Percentiles rank a stretch among this genome's conserved stretches.
Evolutionary conservation across 2,329 filamentous ascomycete species (phyloP).

Genomic region (Penicillium glabrum): DNA sequence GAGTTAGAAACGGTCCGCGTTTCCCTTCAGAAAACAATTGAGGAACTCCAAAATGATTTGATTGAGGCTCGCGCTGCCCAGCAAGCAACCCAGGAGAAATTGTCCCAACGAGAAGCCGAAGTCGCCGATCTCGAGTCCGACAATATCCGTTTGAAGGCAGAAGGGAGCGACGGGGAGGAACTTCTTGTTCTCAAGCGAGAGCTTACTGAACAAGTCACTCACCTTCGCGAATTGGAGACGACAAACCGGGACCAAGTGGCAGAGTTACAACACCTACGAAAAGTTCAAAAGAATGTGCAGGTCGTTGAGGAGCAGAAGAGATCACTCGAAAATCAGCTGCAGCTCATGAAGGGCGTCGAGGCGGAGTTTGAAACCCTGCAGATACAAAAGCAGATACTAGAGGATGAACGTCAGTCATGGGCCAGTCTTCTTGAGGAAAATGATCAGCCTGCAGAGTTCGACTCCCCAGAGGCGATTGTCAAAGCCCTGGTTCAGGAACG

Average conservation of each 20-base stretch:
- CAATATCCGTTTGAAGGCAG: constrained; percentile 77
- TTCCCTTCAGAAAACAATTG: constrained; percentile 56
- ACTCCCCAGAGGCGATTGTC: constrained; percentile 84
- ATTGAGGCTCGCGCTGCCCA: constrained; percentile 59
- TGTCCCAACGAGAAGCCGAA: constrained; percentile 68
- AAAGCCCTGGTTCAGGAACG: constrained; percentile 80
- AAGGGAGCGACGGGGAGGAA: constrained; percentile 82
- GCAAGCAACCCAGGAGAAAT: constrained; percentile 62
- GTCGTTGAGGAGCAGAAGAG: constrained; percentile 95
- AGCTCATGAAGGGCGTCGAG: constrained; percentile 71
- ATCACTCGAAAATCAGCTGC: constrained; percentile 72
- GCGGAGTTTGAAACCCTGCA: constrained; percentile 75
- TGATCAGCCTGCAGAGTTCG: constrained; percentile 67
- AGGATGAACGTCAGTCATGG: constrained; percentile 88
- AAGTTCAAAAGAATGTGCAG: constrained; percentile 81
- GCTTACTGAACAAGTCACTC: constrained; percentile 85
- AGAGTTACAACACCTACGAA: constrained; percentile 79
- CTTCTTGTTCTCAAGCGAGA: constrained; percentile 83
- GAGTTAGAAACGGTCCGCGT: constrained; percentile 63
- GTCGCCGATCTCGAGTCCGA: constrained; percentile 78
- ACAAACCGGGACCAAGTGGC: constrained; percentile 74
- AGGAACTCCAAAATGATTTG: constrained; percentile 52
- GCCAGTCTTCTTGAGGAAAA: constrained; percentile 77
- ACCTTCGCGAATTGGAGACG: constrained; percentile 80
- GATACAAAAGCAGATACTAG: constrained; percentile 79